These are phyloP conservation scores for Hanseniaspora taiwanica DNA, from an alignment of 805 yeast species.

Conservation along the genomic window DNA sequence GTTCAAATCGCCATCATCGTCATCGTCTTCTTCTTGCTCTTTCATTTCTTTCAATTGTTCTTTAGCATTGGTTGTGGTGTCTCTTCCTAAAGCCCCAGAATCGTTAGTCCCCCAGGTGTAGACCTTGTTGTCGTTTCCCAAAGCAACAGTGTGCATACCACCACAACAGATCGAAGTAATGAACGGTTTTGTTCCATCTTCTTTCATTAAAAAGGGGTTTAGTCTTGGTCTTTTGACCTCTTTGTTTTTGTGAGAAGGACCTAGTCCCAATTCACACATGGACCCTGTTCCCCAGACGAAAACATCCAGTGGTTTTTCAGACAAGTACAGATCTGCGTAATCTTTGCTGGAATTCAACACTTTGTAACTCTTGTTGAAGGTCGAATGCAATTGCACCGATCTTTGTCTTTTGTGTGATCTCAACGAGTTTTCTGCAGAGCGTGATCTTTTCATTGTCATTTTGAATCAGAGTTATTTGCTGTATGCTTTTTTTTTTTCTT, in stretches of 20 bases:
- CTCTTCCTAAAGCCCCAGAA: conserved; percentile 82
- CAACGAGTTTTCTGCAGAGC: background rate
- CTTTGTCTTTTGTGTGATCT: conserved; percentile 3
- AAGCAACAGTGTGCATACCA: conserved; percentile 85
- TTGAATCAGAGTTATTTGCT: too few species aligned
- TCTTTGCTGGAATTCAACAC: conserved; percentile 23
- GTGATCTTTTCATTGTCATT: background rate
- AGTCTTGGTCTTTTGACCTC: conserved; percentile 94
- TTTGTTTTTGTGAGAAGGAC: conserved; percentile 81
- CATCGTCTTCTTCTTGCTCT: conserved; percentile 44
- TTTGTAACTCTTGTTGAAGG: conserved; percentile 8
- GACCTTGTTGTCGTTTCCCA: conserved; percentile 61
- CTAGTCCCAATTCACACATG: conserved; percentile 96
- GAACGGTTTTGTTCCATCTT: conserved; percentile 27
- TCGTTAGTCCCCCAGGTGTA: conserved; percentile 99
- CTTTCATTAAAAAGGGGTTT: conserved; percentile 56
- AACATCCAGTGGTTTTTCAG: conserved; percentile 44
- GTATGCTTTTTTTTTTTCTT: too few species aligned
- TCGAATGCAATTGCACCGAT: conserved; percentile 5
- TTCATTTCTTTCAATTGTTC: conserved; percentile 61
- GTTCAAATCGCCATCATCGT: conserved; percentile 76
- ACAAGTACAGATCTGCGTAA: conserved; percentile 21
- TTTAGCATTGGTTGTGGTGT: conserved; percentile 43
- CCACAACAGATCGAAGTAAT: conserved; percentile 87
- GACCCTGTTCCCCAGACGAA: conserved; percentile 96